Evolutionary conservation across 352 stramenopile genomes (phyloP).

Genomic region (Phytophthora foliorum): DNA sequence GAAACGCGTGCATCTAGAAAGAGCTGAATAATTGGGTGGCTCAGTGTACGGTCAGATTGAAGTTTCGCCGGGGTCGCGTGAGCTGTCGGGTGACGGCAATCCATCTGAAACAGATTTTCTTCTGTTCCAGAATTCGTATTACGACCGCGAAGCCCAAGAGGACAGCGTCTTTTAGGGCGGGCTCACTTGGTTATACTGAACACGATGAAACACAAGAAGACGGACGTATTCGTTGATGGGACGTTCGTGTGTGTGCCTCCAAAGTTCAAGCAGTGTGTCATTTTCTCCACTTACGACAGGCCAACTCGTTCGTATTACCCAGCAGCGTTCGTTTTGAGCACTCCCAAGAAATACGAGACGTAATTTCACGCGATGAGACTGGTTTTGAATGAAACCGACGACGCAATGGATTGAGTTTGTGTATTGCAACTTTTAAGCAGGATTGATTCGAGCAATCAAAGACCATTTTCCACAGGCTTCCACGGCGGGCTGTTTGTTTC

Average conservation of each 20-base stretch:
- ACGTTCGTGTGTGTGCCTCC: background rate
- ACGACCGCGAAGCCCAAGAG: background rate
- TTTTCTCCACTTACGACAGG: conserved; percentile 14
- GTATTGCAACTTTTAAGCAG: conserved; percentile 26
- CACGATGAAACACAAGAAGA: too few species aligned
- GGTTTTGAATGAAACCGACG: conserved; percentile 6
- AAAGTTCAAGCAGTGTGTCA: conserved; percentile 1
- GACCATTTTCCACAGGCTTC: background rate
- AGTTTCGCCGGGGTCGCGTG: background rate
- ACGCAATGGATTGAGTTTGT: background rate
- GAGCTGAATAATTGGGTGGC: background rate
- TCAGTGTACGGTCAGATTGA: conserved; percentile 1
- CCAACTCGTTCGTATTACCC: background rate
- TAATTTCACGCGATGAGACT: conserved; percentile 25
- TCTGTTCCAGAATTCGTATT: conserved; percentile 7
- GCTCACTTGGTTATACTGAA: background rate
- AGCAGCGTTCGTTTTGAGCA: conserved; percentile 11
- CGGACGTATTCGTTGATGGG: background rate
- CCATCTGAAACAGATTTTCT: background rate
- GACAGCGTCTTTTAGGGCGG: background rate
- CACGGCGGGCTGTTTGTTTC: background rate
- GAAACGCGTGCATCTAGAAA: background rate
- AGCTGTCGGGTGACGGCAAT: background rate
- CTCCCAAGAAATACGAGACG: conserved; percentile 2
- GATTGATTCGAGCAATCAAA: background rate